Evolutionary conservation across 1,139 yeast genomes (phyloP).

Genomic region (Debaryomycetaceae sp.): DNA sequence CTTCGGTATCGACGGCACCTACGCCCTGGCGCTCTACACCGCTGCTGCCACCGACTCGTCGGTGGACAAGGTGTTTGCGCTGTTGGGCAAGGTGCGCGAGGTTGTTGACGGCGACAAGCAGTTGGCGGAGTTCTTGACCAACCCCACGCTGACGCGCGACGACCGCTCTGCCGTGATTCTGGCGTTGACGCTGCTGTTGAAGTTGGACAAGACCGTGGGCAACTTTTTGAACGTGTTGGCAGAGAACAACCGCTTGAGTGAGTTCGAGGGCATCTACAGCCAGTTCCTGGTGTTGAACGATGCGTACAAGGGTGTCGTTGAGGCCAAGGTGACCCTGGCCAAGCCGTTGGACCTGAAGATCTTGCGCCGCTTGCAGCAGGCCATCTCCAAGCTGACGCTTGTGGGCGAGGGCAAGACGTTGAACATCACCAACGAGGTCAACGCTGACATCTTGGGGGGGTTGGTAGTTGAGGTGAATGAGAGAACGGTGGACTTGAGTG

Average conservation of each 20-base stretch:
- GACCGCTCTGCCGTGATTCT: conserved; percentile 74
- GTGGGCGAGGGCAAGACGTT: conserved; percentile 86
- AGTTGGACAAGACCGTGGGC: conserved; percentile 68
- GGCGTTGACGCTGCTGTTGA: conserved; percentile 50
- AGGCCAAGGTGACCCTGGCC: conserved; percentile 90
- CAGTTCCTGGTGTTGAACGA: conserved; percentile 78
- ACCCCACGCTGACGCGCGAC: conserved; percentile 78
- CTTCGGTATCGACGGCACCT: conserved; percentile 94
- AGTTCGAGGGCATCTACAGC: conserved; percentile 60
- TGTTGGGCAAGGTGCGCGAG: conserved; percentile 56
- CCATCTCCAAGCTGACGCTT: conserved; percentile 72
- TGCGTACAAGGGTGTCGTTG: conserved; percentile 88
- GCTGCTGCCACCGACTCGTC: conserved; percentile 86
- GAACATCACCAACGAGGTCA: conserved; percentile 74
- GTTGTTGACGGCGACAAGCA: conserved; percentile 61
- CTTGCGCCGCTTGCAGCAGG: conserved; percentile 72
- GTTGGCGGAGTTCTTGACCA: conserved; percentile 56
- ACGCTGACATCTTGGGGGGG: conserved; percentile 94
- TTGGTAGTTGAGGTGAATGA: conserved; percentile 95
- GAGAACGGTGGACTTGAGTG: conserved; percentile 91
- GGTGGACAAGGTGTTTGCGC: conserved; percentile 65
- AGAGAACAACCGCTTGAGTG: conserved; percentile 87
- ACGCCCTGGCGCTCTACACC: conserved; percentile 90
- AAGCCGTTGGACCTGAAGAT: conserved; percentile 79
- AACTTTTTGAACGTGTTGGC: conserved; percentile 85